Conservation (phyloP, 257 asterid species). For the Gentiana straminea region DNA sequence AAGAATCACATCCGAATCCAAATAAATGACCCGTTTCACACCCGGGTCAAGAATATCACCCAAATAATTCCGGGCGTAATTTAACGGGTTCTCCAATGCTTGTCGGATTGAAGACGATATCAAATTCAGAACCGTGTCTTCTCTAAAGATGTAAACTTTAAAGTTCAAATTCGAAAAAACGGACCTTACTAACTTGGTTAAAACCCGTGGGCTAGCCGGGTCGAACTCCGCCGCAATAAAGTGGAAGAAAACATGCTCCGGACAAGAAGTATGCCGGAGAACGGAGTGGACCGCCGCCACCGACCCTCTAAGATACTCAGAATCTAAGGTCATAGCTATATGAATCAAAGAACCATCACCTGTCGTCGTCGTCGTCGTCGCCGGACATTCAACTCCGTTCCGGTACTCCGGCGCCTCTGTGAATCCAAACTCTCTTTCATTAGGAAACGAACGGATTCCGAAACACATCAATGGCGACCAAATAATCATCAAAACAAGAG, state of each 20-base stretch:
- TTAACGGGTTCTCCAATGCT: conserved; percentile 65
- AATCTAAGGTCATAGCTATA: conserved; percentile 72
- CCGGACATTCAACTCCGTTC: conserved; percentile 35
- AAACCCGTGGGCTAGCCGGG: conserved; percentile 36
- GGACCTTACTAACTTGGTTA: conserved; percentile 40
- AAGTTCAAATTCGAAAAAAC: conserved; percentile 53
- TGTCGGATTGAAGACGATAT: conserved; percentile 58
- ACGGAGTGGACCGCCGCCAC: conserved; percentile 73
- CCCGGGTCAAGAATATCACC: conserved; percentile 65
- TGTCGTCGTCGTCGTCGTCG: conserved; percentile 12
- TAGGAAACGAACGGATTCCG: conserved; percentile 55
- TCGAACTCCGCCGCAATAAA: conserved; percentile 65
- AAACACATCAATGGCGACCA: conserved; percentile 25
- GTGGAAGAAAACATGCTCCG: conserved; percentile 55
- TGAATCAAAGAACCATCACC: conserved; percentile 55
- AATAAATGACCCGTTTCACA: conserved; percentile 55
- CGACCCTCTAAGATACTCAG: conserved; percentile 61
- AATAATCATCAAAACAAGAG: conserved; percentile 18
- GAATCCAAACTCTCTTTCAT: conserved; percentile 26
- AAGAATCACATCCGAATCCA: conserved; percentile 54
- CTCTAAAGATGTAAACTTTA: conserved; percentile 55
- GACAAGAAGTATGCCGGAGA: conserved; percentile 75
- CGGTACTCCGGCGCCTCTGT: conserved; percentile 47
- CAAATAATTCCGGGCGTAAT: conserved; percentile 66
- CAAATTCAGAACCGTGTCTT: conserved; percentile 43